Evolutionary conservation across 331 rosid species (phyloP), one percentile per base, ranked within the genome.

Genomic region (Rhamnella rubrinervis): DNA sequence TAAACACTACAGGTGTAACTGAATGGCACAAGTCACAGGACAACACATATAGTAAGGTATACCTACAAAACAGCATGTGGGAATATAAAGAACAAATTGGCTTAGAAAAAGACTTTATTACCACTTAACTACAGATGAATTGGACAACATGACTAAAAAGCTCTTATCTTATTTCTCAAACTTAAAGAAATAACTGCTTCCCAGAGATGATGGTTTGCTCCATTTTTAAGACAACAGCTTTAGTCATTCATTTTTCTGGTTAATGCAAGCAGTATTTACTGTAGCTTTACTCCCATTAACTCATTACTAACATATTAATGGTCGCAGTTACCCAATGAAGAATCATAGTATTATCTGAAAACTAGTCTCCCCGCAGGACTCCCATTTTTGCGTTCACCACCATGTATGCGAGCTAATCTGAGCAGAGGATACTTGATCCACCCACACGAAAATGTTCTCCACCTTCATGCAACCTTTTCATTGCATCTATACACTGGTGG

Each of bases 371-470:
- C 97, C 95, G 41, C 67, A 74, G 70, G 67, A 61, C 66, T 89
- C 96, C 98, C 96, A 89, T 76, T 92, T 92, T 83, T 57, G 78
- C 87, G 87, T 73, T 87, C 80, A 89, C 89, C 70, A 77, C 95
- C 95, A 92, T 39, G 91, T 80, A 62, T 78, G 81, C 53, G 75
- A 60, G 72, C 88, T 84, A 55, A 89, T 85, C 76, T 85, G 91
- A 4, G 84, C 67, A 8, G 68, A 70, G 59, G 84, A 76, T 76
- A 81, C 56, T 35, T 38, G 59, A 68, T 92, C 96, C 53, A 92
- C 77, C 98, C 98, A 92, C 59, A 77, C 61, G 78, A 66, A 73
- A 89, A 72, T 14, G 77, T 40, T 71, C 77, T 39, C 85, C 91
- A 64, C 85, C 87, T 3, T 93, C 96, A 62, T 77, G 76, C 40